phyloP scores from a whole-genome alignment of 805 yeast genomes.

The Metschnikowia shivogae region DNA sequence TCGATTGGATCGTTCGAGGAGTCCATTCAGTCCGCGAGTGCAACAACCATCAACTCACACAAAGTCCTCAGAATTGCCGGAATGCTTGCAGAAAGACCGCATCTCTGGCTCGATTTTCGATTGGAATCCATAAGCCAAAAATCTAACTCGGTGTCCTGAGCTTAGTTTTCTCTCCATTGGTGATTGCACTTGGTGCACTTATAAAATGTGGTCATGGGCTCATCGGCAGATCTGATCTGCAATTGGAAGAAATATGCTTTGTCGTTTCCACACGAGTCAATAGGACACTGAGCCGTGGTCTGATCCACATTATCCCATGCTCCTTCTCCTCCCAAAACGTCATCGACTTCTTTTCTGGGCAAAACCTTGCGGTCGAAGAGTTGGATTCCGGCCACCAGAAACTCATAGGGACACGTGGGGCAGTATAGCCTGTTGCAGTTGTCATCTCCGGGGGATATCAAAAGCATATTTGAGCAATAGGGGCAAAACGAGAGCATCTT shows the following conservation, averaged over 20 bases:
- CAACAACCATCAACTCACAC: neutral
- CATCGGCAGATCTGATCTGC: conserved; percentile 97
- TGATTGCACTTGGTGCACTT: conserved; percentile 90
- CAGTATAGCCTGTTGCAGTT: conserved; percentile 73
- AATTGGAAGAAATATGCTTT: conserved; percentile 96
- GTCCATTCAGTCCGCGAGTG: neutral
- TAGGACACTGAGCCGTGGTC: conserved; percentile 88
- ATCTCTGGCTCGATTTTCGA: neutral
- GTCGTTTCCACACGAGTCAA: conserved; percentile 76
- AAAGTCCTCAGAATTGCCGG: neutral
- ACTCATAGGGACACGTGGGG: conserved; percentile 93
- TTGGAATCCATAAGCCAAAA: neutral
- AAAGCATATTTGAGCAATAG: conserved; percentile 85
- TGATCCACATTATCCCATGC: conserved; percentile 99
- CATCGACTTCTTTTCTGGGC: conserved; percentile 89
- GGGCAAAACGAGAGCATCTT: conserved; percentile 93
- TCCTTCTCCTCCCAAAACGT: conserved; percentile 93
- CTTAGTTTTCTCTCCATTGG: conserved; percentile 93
- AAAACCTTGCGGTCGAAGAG: conserved; percentile 81
- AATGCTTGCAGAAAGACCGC: neutral
- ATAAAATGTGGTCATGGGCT: conserved; percentile 98
- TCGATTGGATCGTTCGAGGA: conserved; percentile 16
- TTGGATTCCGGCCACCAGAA: conserved; percentile 78
- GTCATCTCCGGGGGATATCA: conserved; percentile 53
- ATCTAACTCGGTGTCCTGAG: too few species aligned